Percentiles rank a stretch among this genome's conserved stretches.
Conservation (phyloP, 257 asterid genomes). For the Ajuga chamaepitys region DNA sequence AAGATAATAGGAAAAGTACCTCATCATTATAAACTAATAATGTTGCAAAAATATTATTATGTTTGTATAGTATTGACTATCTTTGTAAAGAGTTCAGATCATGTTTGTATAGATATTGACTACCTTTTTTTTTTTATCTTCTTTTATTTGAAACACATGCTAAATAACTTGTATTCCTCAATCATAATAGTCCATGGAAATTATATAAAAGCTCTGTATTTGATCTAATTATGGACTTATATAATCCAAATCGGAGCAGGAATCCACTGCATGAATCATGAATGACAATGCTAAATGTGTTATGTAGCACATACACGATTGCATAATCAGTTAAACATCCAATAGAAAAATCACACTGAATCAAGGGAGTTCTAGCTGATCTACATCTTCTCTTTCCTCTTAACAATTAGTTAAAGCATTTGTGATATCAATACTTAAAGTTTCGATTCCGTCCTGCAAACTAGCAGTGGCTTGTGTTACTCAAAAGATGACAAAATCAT, state of each 20-base stretch:
- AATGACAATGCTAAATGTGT: too few species aligned
- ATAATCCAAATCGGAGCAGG: not conserved
- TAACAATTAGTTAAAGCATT: not conserved
- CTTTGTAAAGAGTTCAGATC: not conserved
- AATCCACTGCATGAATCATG: too few species aligned
- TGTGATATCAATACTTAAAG: not conserved
- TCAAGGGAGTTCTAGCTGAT: not conserved
- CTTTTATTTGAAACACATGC: too few species aligned
- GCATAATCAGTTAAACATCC: not conserved
- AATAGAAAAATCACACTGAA: not conserved
- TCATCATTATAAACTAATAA: conserved; percentile 58
- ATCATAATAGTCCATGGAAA: too few species aligned
- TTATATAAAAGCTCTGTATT: too few species aligned
- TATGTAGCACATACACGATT: not conserved
- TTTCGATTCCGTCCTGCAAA: conserved; percentile 1
- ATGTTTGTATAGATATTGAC: not conserved
- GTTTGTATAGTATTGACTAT: too few species aligned
- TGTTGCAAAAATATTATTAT: too few species aligned
- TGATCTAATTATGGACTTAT: too few species aligned
- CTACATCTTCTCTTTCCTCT: not conserved
- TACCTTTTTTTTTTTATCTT: too few species aligned
- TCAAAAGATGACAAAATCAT: not conserved
- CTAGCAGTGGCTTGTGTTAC: not conserved
- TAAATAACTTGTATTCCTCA: too few species aligned
- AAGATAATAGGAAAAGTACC: conserved; percentile 31